Percentiles rank a stretch among this genome's conserved stretches.
Conservation (phyloP, 768 basidiomycete species). For the Gloeopeniophorella convolvens region DNA sequence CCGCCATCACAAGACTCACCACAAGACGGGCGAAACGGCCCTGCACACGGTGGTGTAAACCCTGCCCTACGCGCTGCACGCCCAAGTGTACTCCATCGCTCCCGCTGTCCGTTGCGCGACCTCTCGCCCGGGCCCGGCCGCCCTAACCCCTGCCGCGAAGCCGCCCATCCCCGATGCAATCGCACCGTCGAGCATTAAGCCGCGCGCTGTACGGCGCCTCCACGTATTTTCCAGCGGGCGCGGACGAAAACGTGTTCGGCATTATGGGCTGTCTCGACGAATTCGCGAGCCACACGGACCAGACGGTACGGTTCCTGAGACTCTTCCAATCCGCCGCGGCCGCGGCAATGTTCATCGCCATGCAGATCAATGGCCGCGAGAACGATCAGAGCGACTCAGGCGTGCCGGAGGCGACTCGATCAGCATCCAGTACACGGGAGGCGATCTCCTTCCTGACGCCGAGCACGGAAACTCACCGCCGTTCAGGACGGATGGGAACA, state of each 20-base stretch:
- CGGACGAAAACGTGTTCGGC: slow-evolving; percentile 28
- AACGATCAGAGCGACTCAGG: slow-evolving; percentile 49
- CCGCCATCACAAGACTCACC: slow-evolving; percentile 48
- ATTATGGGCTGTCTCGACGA: slow-evolving; percentile 42
- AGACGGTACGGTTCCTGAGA: slow-evolving; percentile 47
- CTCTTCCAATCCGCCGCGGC: slow-evolving; percentile 33
- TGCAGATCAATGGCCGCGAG: neutral
- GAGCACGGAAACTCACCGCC: slow-evolving; percentile 55
- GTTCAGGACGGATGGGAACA: slow-evolving; percentile 40
- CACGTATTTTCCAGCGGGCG: slow-evolving; percentile 27
- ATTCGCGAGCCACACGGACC: slow-evolving; percentile 42
- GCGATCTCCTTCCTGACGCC: slow-evolving; percentile 45
- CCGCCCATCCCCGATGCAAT: slow-evolving; percentile 18
- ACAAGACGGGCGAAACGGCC: slow-evolving; percentile 41
- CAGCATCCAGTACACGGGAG: slow-evolving; percentile 32
- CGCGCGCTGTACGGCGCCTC: slow-evolving; percentile 31
- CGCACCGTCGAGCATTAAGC: slow-evolving; percentile 36
- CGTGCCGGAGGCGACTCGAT: slow-evolving; percentile 44
- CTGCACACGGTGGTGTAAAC: slow-evolving; percentile 57
- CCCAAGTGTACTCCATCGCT: slow-evolving; percentile 50
- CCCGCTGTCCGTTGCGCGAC: slow-evolving; percentile 46
- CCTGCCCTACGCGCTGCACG: slow-evolving; percentile 45
- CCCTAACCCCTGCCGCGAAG: slow-evolving; percentile 35
- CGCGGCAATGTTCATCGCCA: neutral
- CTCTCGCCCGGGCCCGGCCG: slow-evolving; percentile 46